Percentiles rank a stretch among this genome's conserved stretches.
Evolutionary conservation across 169 alveolate species (phyloP).

Genomic region (Plasmodium falciparum): DNA sequence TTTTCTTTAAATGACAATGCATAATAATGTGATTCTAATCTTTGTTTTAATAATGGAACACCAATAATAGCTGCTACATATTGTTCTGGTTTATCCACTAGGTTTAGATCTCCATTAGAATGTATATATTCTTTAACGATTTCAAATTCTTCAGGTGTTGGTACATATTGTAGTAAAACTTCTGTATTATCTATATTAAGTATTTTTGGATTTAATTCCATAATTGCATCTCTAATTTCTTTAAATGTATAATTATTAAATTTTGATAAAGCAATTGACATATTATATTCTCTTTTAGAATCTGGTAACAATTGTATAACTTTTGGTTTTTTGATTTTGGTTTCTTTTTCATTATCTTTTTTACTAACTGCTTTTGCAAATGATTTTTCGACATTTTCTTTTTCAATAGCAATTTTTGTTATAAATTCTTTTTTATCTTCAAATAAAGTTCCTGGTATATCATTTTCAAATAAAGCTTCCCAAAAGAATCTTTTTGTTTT

Average conservation of each 20-base stretch:
- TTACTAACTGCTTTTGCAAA: constrained; percentile 83
- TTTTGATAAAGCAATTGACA: constrained; percentile 92
- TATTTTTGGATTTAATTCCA: constrained; percentile 88
- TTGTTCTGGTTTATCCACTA: constrained; percentile 93
- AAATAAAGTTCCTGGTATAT: constrained; percentile 90
- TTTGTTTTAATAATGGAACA: constrained; percentile 89
- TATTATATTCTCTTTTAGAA: constrained; percentile 92
- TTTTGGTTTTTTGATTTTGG: constrained; percentile 74
- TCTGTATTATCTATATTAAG: constrained; percentile 91
- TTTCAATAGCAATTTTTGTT: constrained; percentile 85
- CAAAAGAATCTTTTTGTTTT: constrained; percentile 91
- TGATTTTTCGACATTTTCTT: constrained; percentile 85
- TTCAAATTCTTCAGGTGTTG: constrained; percentile 90
- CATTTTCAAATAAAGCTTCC: constrained; percentile 92
- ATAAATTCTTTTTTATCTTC: constrained; percentile 86
- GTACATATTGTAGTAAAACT: constrained; percentile 88
- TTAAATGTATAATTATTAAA: constrained; percentile 91
- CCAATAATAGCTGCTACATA: constrained; percentile 92
- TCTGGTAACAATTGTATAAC: constrained; percentile 91
- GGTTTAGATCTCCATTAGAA: constrained; percentile 90
- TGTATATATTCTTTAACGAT: constrained; percentile 90
- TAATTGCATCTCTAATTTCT: constrained; percentile 91
- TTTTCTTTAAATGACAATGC: constrained; percentile 89
- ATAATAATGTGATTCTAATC: constrained; percentile 89
- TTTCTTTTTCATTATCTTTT: constrained; percentile 23